A percentile compares a stretch with the other conserved stretches of the same genome.
Evolutionary conservation across 2,329 filamentous ascomycete genomes (phyloP).

Genomic region (Sporothrix brunneoviolacea): DNA sequence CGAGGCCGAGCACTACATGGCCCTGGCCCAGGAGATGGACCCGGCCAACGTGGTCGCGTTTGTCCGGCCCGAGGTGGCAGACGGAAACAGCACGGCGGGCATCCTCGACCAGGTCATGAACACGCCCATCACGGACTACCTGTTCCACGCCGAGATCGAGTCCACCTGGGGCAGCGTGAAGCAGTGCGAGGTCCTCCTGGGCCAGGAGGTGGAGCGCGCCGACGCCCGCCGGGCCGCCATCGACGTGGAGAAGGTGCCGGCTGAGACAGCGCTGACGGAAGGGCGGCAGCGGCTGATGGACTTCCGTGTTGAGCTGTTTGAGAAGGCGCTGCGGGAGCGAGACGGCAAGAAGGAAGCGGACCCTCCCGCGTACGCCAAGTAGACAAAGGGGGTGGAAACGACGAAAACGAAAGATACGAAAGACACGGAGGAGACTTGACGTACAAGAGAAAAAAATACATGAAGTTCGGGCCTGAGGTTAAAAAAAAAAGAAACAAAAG

Average conservation of each 20-base stretch:
- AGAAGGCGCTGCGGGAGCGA: background rate
- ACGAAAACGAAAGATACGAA: no score
- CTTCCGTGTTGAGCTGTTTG: background rate
- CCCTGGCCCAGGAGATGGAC: background rate
- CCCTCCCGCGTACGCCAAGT: background rate
- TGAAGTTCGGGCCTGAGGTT: no score
- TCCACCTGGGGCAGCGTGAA: background rate
- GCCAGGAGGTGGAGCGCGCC: background rate
- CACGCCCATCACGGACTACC: background rate
- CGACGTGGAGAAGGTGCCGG: background rate
- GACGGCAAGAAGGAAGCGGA: background rate
- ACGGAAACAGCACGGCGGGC: background rate
- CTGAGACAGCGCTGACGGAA: background rate
- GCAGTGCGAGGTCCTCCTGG: background rate
- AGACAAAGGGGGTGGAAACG: no score
- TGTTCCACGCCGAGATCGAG: background rate
- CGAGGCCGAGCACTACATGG: background rate
- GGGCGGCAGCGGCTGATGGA: background rate
- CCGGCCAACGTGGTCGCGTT: background rate
- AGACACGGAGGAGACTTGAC: no score
- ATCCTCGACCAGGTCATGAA: background rate
- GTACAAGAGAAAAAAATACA: no score
- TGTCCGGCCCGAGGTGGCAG: background rate
- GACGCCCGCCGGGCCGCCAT: background rate
- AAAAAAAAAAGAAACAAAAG: no score